These are phyloP conservation scores for Protomyces pachydermus DNA, from an alignment of 1,139 yeast genomes.

Conservation along the genomic window DNA sequence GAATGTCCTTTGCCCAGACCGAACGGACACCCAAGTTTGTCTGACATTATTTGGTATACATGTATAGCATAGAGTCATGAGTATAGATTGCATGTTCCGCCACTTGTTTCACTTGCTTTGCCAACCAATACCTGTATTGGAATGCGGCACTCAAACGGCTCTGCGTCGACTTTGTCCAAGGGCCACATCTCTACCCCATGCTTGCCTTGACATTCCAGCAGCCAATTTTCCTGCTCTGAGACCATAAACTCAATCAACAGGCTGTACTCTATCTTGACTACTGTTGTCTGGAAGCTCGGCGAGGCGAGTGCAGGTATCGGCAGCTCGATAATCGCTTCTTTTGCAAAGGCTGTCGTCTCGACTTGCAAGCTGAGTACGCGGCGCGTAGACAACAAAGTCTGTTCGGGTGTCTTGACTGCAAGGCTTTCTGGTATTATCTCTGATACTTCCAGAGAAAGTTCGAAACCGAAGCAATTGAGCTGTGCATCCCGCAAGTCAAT, in stretches of 20 bases:
- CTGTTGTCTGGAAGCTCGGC: slow-evolving; percentile 2
- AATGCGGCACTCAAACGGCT: slow-evolving; percentile 15
- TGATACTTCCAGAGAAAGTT: neutral
- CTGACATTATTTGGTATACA: neutral
- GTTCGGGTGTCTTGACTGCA: slow-evolving; percentile 2
- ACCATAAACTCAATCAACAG: slow-evolving; percentile 5
- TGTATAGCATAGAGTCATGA: neutral
- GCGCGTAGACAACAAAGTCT: neutral
- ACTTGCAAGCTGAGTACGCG: neutral
- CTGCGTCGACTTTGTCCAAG: neutral
- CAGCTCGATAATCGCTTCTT: neutral
- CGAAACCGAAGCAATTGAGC: slow-evolving; percentile 7
- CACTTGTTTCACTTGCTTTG: neutral
- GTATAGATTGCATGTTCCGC: neutral
- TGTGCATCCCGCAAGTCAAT: slow-evolving; percentile 3
- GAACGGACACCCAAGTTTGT: no score
- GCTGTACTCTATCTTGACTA: neutral
- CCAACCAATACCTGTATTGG: neutral
- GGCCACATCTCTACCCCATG: slow-evolving; percentile 14
- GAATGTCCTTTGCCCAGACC: no score
- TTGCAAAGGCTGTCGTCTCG: neutral
- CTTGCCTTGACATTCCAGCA: slow-evolving; percentile 1
- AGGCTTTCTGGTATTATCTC: neutral
- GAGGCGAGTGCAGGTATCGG: slow-evolving; percentile 5
- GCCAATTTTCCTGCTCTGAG: neutral